Base-by-base conservation (phyloP, 331 rosid species). In the Rhamnella rubrinervis region DNA sequence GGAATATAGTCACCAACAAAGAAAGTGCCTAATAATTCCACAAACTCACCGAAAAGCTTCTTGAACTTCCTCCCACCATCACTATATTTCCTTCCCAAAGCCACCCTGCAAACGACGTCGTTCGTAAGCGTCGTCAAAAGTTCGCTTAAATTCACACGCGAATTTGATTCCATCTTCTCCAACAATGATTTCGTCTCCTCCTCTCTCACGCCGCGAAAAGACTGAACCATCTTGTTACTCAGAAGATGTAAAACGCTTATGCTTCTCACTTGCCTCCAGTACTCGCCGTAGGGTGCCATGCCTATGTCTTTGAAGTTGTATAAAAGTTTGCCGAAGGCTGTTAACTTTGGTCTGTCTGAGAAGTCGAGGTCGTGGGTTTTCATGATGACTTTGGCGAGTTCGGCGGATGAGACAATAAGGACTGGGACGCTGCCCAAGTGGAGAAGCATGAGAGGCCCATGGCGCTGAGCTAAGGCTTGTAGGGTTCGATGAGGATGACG, bases 61-160 rank as follows among this genome's bases (percentile, higher is more conserved):
- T 40, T 58, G 5, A 88, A 86, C 4, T 71, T 64, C 25, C 5
- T 69, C n/a, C 75, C 85, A 15, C 40, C 77, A 8, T 40, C 74
- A 6, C 66, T 11, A 17, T 80, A 84, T 49, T 86, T 89, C 60
- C 67, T 89, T 57, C 92, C 88, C 11, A 89, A 61, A 35, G 83
- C 77, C 18, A 71, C 85, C 63, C 84, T 67, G 51, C 92, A 76
- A 11, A 77, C 35, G 1, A 89, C 68, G 18, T 81, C 77, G 23
- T 79, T 82, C 0, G 87, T 73, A 14, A 80, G 2, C 4, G 21
- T 59, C 6, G 68, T 35, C 10, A 86, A 31, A 19, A 80, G 6
- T 6, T 80, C 75, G 18, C 85, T 84, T 25, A 88, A 61, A 56
- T 88, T 75, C 39, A 82, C 76, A 1, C 64, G 18, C 0, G 15